Percentiles rank a stretch among this genome's conserved stretches.
phyloP scores from a whole-genome alignment of 1,284 basidiomycete species.

The Crepidotus sp. region DNA sequence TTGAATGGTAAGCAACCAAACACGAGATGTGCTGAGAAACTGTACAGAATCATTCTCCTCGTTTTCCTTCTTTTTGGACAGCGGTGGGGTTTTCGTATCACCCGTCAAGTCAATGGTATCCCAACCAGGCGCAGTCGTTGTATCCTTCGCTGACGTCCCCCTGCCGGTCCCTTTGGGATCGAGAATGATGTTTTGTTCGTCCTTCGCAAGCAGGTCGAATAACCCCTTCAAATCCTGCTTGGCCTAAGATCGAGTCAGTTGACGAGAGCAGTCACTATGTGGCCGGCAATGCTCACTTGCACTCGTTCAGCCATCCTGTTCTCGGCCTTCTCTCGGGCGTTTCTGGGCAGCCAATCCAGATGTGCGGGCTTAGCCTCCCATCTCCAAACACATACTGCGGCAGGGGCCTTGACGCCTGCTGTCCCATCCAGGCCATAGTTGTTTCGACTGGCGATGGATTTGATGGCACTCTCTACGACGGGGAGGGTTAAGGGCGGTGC shows the following conservation, averaged over 20 bases:
- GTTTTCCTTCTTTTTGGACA: conserved; percentile 23
- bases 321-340: conserved; percentile 55
- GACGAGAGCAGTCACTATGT: conserved; percentile 1
- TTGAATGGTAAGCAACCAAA: conserved; percentile 6
- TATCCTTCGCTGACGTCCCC: conserved; percentile 31
- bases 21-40: conserved; percentile 8
- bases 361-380: conserved; percentile 70
- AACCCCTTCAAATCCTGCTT: conserved; percentile 44
- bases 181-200: conserved; percentile 46
- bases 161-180: conserved; percentile 33
- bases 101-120: conserved; percentile 20
- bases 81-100: conserved; percentile 20
- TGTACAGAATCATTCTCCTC: conserved; percentile 29
- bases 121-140: conserved; percentile 20
- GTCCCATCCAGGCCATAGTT: conserved; percentile 67
- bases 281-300: conserved; percentile 35
- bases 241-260: conserved; percentile 36
- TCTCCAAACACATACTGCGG: conserved; percentile 69
- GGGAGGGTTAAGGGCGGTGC: conserved; percentile 22
- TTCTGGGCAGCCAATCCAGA: conserved; percentile 62
- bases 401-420: conserved; percentile 42
- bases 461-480: conserved; percentile 54
- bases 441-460: conserved; percentile 47
- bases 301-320: conserved; percentile 56
- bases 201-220: conserved; percentile 48